Evolutionary conservation across 805 yeast species (phyloP), one percentile per base, ranked within the genome.

Genomic region (Jamesozyma jinghongensis): DNA sequence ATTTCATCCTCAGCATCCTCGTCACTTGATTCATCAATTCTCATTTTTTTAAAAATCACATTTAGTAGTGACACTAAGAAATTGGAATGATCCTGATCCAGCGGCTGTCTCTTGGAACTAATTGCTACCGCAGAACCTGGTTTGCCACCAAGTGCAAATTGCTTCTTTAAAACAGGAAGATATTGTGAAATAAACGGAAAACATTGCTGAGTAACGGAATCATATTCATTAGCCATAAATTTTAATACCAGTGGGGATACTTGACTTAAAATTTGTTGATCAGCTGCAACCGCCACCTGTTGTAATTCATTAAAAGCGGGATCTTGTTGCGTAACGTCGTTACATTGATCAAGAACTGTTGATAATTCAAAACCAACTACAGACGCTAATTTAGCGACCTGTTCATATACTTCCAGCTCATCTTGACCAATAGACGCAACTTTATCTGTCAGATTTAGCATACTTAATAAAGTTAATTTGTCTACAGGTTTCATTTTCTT

Each of bases 191-290:
- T 66, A 52, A 86, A 83, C 7, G 92, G 81, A 54, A 90, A 82
- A 5, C 86, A 82, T 59, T 85, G 94, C 30, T 73, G 69, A 1
- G 94, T 77, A 12, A 90, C 81, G 50, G 92, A 97, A 60, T 92
- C 97, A 55, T 81, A 87, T 47, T 81, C 94, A 58, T 86, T 82
- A 25, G 76, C 72, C 56, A 92, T 70, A 48, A 81, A 85, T 44
- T 70, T 71, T 43, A 90, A 70, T 6, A 83, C 68, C 25, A 78
- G 68, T 18, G 97, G 96, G 68, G 85, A 75, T 16, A 84, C 66
- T 42, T 75, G 62, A 11, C 35, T 74, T 22, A 78, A 59, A 16
- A 85, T 66, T 50, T 77, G 73, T 34, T 65, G 67, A 43, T 70
- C 65, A 17, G 75, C 73, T 52, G 65, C 58, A 20, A 47, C 49